These are phyloP conservation scores for Nicotiana tabacum DNA, from an alignment of 257 asterid species.

Conservation along the genomic window DNA sequence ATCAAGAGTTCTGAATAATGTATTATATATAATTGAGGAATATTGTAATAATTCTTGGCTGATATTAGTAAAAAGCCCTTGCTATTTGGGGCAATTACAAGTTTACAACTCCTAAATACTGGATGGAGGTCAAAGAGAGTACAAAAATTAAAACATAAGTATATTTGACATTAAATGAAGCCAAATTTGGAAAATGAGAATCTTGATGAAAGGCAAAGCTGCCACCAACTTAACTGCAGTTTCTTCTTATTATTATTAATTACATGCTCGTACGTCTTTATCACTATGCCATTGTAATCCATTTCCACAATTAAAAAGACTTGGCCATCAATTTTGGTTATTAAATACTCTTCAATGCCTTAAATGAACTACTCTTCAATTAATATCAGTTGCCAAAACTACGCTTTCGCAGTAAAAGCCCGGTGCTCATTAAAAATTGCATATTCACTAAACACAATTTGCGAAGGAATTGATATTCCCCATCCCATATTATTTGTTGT, in stretches of 20 bases:
- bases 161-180: not conserved
- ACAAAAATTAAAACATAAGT: not conserved
- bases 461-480: too few species aligned
- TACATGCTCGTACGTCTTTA: too few species aligned
- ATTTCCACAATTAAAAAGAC: not conserved
- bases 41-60: not conserved
- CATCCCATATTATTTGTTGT: too few species aligned
- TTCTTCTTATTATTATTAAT: not conserved
- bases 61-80: not conserved
- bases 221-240: not conserved
- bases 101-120: not conserved
- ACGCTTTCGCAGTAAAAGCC: not conserved
- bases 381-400: conserved; percentile 1
- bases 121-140: not conserved
- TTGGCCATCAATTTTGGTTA: not conserved
- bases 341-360: not conserved
- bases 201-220: not conserved
- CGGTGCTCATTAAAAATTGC: not conserved
- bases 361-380: not conserved
- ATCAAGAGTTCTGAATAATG: not conserved
- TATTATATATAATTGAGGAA: too few species aligned
- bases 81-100: not conserved
- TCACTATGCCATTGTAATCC: not conserved
- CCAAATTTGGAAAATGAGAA: conserved; percentile 7
- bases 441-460: too few species aligned